These are phyloP conservation scores for Aspergillus sp. DNA, from an alignment of 2,329 filamentous ascomycete genomes.

Conservation along the genomic window DNA sequence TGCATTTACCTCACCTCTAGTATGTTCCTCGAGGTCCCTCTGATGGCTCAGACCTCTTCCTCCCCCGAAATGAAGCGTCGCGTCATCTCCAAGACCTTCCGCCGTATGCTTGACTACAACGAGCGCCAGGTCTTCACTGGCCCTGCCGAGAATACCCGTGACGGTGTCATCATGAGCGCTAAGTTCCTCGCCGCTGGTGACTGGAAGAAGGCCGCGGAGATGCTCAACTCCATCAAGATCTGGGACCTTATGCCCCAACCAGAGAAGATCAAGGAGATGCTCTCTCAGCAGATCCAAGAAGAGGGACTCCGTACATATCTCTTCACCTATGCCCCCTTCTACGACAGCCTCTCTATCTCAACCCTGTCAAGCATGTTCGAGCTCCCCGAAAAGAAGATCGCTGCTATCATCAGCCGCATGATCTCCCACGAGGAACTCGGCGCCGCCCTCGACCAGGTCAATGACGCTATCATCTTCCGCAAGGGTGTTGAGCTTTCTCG, in stretches of 20 bases:
- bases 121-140: slow-evolving; percentile 99
- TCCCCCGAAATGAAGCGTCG: slow-evolving; percentile 97
- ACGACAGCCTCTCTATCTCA: slow-evolving; percentile 87
- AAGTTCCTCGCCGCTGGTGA: slow-evolving; percentile 95
- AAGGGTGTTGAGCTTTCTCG: slow-evolving; percentile 98
- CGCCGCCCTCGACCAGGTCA: slow-evolving; percentile 96
- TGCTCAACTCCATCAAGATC: slow-evolving; percentile 98
- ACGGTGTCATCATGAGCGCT: slow-evolving; percentile 98
- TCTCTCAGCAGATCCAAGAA: slow-evolving; percentile 96
- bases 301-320: slow-evolving; percentile 97
- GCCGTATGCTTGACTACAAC: slow-evolving; percentile 98
- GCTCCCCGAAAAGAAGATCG: slow-evolving; percentile 83
- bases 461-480: slow-evolving; percentile 95
- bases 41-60: slow-evolving; percentile 93
- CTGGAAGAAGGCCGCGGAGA: slow-evolving; percentile 94
- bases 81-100: slow-evolving; percentile 98
- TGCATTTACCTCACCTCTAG: slow-evolving; percentile 98
- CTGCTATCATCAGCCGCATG: slow-evolving; percentile 98
- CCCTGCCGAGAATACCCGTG: slow-evolving; percentile 95
- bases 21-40: slow-evolving; percentile 97
- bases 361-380: slow-evolving; percentile 95
- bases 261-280: slow-evolving; percentile 94
- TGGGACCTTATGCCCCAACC: slow-evolving; percentile 96
- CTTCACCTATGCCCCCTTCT: slow-evolving; percentile 99
- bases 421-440: slow-evolving; percentile 98